phyloP scores from a whole-genome alignment of 2,329 filamentous ascomycete species.

The Claviceps pazoutovae region DNA sequence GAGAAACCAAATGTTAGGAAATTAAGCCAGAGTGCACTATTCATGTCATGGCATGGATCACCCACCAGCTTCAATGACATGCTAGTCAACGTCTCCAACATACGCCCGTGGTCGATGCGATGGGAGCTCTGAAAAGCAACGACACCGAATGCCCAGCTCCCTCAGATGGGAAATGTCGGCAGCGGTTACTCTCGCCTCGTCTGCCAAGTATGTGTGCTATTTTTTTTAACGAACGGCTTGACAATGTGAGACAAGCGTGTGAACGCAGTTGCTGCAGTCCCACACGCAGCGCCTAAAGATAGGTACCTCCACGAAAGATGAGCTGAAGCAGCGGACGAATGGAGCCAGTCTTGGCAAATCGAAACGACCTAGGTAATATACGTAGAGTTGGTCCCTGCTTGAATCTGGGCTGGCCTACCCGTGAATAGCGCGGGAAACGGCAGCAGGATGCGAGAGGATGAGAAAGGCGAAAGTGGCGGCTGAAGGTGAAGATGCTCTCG shows the following conservation, averaged over 20 bases:
- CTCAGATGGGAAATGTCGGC: neutral
- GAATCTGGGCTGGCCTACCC: neutral
- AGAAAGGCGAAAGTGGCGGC: neutral
- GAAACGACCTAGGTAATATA: no score
- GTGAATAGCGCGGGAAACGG: neutral
- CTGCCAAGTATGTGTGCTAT: neutral
- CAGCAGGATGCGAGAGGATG: neutral
- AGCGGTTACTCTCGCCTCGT: neutral
- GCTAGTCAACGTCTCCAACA: neutral
- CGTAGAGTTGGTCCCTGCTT: neutral
- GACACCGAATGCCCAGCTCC: neutral
- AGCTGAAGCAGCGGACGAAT: neutral
- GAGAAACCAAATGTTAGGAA: neutral
- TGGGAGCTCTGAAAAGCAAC: neutral
- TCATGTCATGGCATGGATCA: neutral
- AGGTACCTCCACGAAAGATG: neutral
- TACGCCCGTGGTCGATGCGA: slow-evolving; percentile 2
- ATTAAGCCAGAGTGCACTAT: neutral
- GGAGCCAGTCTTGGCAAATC: slow-evolving; percentile 1
- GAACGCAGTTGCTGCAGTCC: neutral
- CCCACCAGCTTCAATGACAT: slow-evolving; percentile 51
- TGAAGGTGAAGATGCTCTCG: slow-evolving; percentile 3
- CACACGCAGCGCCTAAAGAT: neutral
- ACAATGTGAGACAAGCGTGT: neutral
- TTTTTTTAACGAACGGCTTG: neutral